These are phyloP conservation scores for Neofusicoccum umdonicola DNA, from an alignment of 2,329 filamentous ascomycete genomes.

Conservation along the genomic window DNA sequence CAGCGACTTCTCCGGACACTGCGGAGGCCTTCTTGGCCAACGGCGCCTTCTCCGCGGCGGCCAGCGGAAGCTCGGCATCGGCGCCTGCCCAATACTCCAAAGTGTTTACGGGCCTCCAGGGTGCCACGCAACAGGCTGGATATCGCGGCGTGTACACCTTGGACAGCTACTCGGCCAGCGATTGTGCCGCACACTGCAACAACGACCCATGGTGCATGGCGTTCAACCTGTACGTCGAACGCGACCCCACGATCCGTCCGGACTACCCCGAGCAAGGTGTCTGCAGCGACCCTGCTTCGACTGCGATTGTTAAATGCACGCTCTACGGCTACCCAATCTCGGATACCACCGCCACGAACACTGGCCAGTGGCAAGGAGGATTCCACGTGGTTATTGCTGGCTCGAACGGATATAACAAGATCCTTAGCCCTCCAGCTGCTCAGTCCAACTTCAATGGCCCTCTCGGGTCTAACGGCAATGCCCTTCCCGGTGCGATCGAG, in stretches of 20 bases:
- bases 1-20: not conserved
- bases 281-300: conserved; percentile 18
- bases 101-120: conserved; percentile 15
- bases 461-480: not conserved
- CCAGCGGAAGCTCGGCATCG: not conserved
- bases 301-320: conserved; percentile 29
- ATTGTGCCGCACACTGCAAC: conserved; percentile 19
- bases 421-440: conserved; percentile 14
- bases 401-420: conserved; percentile 18
- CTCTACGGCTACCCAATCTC: conserved; percentile 28
- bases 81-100: not conserved
- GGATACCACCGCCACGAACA: conserved; percentile 24
- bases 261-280: not conserved
- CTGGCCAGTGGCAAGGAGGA: conserved; percentile 23
- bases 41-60: not conserved
- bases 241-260: conserved; percentile 19
- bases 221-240: conserved; percentile 27
- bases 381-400: conserved; percentile 24
- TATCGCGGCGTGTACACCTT: conserved; percentile 20
- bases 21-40: not conserved
- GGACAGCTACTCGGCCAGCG: conserved; percentile 15
- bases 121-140: conserved; percentile 17
- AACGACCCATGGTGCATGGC: conserved; percentile 19
- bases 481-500: conserved; percentile 29
- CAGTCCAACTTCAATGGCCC: conserved; percentile 18